A percentile compares a stretch with the other conserved stretches of the same genome.
Conservation (phyloP, 768 basidiomycete genomes). For the Podaxis rugospora region DNA sequence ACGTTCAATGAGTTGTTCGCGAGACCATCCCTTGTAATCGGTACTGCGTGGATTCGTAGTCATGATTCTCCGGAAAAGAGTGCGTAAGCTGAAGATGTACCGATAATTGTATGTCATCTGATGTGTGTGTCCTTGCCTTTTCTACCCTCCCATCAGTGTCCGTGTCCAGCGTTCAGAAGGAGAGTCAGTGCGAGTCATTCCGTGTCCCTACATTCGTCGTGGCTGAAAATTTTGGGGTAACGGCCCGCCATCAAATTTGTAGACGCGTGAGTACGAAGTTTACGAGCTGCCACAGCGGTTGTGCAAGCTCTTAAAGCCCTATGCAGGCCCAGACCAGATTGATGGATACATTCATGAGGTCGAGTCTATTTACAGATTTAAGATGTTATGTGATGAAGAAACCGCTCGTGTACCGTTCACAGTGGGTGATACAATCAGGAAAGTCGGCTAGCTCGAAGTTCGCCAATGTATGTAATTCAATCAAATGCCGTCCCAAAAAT, state of each 20-base stretch:
- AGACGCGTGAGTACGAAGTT: too few relatives aligned
- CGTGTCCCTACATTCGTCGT: background rate
- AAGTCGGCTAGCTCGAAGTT: background rate
- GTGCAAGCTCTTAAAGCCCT: too few relatives aligned
- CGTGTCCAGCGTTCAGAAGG: background rate
- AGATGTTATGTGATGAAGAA: too few relatives aligned
- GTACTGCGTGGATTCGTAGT: constrained; percentile 5
- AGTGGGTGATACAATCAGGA: too few relatives aligned
- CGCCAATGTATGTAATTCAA: too few relatives aligned
- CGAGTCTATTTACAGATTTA: too few relatives aligned
- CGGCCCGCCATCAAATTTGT: background rate
- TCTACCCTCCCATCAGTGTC: background rate
- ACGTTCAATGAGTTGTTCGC: constrained; percentile 68
- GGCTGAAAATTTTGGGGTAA: background rate
- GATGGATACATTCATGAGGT: too few relatives aligned
- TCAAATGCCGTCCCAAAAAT: too few relatives aligned
- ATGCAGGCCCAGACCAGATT: too few relatives aligned
- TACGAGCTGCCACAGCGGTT: too few relatives aligned
- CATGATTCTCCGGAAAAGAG: constrained; percentile 11
- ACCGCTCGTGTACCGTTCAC: too few relatives aligned
- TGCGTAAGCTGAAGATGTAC: constrained; percentile 6
- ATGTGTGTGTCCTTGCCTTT: background rate
- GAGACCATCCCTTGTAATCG: constrained; percentile 31
- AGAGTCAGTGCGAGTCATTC: background rate
- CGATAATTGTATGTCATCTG: constrained; percentile 5